These are phyloP conservation scores for Aspergillus bertholletiae DNA, from an alignment of 495 filamentous ascomycete species.

Conservation along the genomic window DNA sequence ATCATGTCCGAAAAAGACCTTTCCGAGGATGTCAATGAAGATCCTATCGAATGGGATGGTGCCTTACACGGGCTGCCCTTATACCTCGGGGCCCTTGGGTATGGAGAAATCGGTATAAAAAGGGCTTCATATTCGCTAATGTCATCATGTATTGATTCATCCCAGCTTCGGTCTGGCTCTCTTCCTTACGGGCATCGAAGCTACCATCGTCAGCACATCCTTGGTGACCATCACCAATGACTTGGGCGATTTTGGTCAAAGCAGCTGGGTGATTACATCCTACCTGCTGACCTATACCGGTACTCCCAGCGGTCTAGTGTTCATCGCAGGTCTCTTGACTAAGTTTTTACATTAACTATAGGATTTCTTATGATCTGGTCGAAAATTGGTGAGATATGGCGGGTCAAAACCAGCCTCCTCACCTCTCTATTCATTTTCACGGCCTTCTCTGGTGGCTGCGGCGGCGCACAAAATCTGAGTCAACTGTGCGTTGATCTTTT, in stretches of 20 bases:
- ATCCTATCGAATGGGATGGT: neutral
- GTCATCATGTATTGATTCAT: neutral
- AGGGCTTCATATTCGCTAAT: neutral
- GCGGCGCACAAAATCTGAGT: constrained; percentile 39
- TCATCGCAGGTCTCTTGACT: constrained; percentile 6
- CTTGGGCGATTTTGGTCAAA: constrained; percentile 42
- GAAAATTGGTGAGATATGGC: constrained; percentile 54
- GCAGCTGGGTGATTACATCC: constrained; percentile 50
- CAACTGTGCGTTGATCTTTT: constrained; percentile 41
- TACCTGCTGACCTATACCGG: constrained; percentile 55
- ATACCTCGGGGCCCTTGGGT: neutral
- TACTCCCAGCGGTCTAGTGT: constrained; percentile 2
- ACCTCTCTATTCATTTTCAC: constrained; percentile 49
- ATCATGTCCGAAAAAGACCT: neutral
- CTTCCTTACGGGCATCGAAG: constrained; percentile 55
- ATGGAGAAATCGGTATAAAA: neutral
- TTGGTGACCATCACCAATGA: constrained; percentile 52
- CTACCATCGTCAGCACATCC: constrained; percentile 58
- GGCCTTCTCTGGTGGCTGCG: constrained; percentile 54
- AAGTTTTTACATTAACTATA: constrained; percentile 10
- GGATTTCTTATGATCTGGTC: constrained; percentile 55
- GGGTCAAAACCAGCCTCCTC: constrained; percentile 44
- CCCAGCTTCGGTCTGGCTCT: constrained; percentile 48
- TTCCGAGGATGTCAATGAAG: neutral
- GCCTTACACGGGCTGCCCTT: neutral